Evolutionary conservation across 1,284 basidiomycete species (phyloP).

Genomic region (Cerrena zonata): DNA sequence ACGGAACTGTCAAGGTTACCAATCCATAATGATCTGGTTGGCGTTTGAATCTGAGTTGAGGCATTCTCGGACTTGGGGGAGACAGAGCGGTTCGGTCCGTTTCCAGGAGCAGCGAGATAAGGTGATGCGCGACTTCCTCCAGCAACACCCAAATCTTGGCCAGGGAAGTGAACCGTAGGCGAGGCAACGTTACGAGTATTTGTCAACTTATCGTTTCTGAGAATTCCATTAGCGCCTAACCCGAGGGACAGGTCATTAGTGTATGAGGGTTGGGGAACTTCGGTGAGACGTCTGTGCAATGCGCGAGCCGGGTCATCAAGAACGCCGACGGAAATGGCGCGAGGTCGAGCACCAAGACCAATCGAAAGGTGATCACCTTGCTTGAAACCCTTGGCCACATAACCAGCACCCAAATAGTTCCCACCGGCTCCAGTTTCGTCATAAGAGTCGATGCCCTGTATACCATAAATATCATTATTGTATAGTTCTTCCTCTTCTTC

Average conservation of each 20-base stretch:
- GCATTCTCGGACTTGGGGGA: conserved; percentile 73
- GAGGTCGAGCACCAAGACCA: conserved; percentile 53
- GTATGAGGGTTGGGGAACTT: conserved; percentile 50
- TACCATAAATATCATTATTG: conserved; percentile 56
- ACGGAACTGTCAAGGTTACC: conserved; percentile 92
- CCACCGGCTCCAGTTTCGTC: conserved; percentile 43
- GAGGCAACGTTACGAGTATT: conserved; percentile 42
- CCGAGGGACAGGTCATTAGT: conserved; percentile 47
- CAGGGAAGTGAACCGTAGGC: conserved; percentile 67
- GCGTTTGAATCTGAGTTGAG: conserved; percentile 75
- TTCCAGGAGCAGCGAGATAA: conserved; percentile 58
- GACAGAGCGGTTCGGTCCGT: conserved; percentile 59
- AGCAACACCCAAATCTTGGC: conserved; percentile 48
- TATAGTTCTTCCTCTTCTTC: conserved; percentile 69
- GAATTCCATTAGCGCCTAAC: conserved; percentile 44
- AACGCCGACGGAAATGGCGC: conserved; percentile 86
- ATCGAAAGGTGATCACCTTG: conserved; percentile 58
- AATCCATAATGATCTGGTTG: conserved; percentile 94
- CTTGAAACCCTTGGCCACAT: conserved; percentile 70
- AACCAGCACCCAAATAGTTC: conserved; percentile 49
- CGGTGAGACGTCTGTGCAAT: conserved; percentile 59
- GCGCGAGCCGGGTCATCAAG: conserved; percentile 70
- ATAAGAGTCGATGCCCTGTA: conserved; percentile 36
- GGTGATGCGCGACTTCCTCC: conserved; percentile 50
- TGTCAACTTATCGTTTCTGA: conserved; percentile 51